Evolutionary conservation across 176 grass and related monocot species (phyloP).

Genomic region (Stipa capillata): DNA sequence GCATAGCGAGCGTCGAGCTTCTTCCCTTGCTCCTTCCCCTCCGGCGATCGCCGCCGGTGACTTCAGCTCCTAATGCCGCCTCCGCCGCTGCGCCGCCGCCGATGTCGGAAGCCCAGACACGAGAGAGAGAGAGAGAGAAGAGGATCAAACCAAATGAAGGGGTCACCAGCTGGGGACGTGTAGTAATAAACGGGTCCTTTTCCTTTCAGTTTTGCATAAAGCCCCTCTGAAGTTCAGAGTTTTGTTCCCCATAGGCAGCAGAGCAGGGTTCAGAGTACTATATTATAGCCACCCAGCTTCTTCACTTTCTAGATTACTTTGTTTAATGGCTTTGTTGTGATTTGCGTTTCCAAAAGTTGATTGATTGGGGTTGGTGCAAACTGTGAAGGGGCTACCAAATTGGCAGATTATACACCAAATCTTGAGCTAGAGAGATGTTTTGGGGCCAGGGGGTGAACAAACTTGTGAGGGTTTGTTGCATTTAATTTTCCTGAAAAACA

Average conservation of each 20-base stretch:
- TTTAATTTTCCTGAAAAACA: background rate
- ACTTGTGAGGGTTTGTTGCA: background rate
- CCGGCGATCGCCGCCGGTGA: background rate
- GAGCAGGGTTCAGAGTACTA: background rate
- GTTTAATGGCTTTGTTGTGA: background rate
- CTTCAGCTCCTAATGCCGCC: conserved; percentile 14
- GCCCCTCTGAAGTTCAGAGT: background rate
- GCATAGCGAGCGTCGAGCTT: background rate
- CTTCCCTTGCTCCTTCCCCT: background rate
- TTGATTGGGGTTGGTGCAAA: conserved; percentile 19
- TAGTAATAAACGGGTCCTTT: conserved; percentile 9
- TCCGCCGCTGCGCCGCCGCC: conserved; percentile 36
- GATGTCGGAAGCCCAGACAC: conserved; percentile 7
- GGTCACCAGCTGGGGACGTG: background rate
- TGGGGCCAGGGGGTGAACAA: conserved; percentile 15
- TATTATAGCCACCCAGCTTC: background rate
- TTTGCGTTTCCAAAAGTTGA: background rate
- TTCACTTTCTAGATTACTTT: background rate
- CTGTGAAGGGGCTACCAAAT: background rate
- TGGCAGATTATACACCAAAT: background rate
- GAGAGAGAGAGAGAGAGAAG: background rate
- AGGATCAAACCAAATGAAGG: background rate
- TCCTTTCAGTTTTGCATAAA: background rate
- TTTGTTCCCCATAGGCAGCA: background rate
- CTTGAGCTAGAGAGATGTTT: conserved; percentile 1